Percentiles rank a stretch among this genome's conserved stretches.
Conservation (phyloP, 768 basidiomycete species). For the Lactifluus piperatus region DNA sequence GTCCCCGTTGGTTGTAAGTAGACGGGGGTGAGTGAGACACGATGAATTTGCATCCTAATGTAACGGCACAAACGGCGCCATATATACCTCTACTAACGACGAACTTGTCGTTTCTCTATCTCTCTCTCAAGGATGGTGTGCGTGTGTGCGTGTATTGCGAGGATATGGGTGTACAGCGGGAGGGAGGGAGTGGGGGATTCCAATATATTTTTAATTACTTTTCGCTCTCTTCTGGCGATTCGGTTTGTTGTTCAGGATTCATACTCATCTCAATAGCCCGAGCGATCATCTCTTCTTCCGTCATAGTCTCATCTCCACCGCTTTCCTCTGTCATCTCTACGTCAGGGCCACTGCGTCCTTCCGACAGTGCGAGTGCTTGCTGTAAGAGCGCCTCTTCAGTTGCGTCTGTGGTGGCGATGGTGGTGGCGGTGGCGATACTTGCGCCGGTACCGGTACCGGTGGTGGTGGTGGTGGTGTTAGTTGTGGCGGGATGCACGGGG, state of each 20-base stretch:
- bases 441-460: too few species aligned
- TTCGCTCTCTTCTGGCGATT: constrained; percentile 42
- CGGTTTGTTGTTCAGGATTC: constrained; percentile 44
- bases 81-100: neutral
- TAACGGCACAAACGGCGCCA: neutral
- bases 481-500: too few species aligned
- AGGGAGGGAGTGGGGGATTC: too few species aligned
- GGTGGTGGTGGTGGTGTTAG: too few species aligned
- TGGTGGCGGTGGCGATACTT: constrained; percentile 31
- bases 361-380: constrained; percentile 70
- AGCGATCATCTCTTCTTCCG: constrained; percentile 85
- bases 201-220: constrained; percentile 23
- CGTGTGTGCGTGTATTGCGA: neutral
- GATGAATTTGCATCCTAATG: constrained; percentile 1
- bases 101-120: neutral
- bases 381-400: constrained; percentile 76
- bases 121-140: neutral
- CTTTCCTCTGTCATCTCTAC: constrained; percentile 32
- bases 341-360: constrained; percentile 40
- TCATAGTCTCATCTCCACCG: constrained; percentile 58
- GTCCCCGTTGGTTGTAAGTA: neutral
- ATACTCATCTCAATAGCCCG: constrained; percentile 93
- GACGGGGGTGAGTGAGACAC: neutral
- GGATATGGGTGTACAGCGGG: neutral
- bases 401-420: constrained; percentile 33